A percentile compares a stretch with the other conserved stretches of the same genome.
Evolutionary conservation across 805 yeast species (phyloP).

Genomic region (Pichia nakasei): DNA sequence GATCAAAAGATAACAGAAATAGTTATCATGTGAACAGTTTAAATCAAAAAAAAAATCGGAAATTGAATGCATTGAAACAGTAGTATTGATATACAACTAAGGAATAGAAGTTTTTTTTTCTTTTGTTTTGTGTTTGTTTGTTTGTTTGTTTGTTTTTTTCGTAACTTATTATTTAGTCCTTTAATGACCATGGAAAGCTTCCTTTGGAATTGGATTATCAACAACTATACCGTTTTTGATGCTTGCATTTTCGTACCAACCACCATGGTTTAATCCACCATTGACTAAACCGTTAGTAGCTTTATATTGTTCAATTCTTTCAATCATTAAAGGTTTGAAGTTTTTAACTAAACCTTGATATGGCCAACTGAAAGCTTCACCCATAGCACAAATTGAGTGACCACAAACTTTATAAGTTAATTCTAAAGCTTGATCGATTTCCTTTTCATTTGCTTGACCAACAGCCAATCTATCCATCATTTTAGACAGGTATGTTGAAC

Average conservation of each 20-base stretch:
- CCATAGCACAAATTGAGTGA: conserved; percentile 86
- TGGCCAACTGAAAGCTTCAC: conserved; percentile 94
- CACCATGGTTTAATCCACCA: conserved; percentile 48
- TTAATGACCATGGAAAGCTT: conserved; percentile 26
- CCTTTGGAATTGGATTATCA: conserved; percentile 47
- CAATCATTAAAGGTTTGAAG: conserved; percentile 75
- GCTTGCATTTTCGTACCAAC: conserved; percentile 61
- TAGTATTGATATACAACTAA: too few relatives aligned
- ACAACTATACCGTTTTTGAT: conserved; percentile 56
- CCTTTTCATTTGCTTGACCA: conserved; percentile 75
- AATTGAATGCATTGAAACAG: too few relatives aligned
- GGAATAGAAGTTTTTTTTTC: too few relatives aligned
- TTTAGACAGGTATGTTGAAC: conserved; percentile 76
- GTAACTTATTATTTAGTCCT: too few relatives aligned
- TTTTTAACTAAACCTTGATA: conserved; percentile 80
- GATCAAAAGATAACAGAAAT: too few relatives aligned
- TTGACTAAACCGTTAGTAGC: conserved; percentile 30
- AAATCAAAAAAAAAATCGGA: too few relatives aligned
- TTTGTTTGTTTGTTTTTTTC: too few relatives aligned
- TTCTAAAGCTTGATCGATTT: conserved; percentile 79
- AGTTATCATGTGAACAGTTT: too few relatives aligned
- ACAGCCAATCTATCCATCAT: conserved; percentile 74
- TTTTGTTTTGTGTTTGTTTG: too few relatives aligned
- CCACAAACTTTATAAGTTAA: conserved; percentile 84
- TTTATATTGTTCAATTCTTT: conserved; percentile 59